Conservation (phyloP, 345 rosid genomes). For the Brassica cretica region DNA sequence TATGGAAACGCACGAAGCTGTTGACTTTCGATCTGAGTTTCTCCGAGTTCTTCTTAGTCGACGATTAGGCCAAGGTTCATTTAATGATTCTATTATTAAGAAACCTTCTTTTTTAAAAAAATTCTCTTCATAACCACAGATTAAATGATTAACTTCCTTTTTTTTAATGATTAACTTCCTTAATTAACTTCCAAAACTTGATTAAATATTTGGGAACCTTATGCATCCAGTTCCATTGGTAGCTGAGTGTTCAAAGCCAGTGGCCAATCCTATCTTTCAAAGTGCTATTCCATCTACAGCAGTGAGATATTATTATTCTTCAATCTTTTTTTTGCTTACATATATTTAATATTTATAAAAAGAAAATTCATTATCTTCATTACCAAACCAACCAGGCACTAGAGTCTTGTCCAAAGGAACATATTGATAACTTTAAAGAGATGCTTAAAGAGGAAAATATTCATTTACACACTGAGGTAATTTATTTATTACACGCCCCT, state of each 20-base stretch:
- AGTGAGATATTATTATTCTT: conserved; percentile 40
- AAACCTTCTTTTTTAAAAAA: background rate
- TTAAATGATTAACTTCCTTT: background rate
- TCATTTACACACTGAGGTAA: conserved; percentile 74
- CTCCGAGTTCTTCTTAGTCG: conserved; percentile 52
- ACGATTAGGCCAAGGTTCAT: conserved; percentile 50
- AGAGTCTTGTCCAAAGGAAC: conserved; percentile 70
- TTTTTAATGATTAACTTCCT: background rate
- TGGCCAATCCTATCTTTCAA: conserved; percentile 58
- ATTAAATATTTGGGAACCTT: background rate
- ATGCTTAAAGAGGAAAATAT: conserved; percentile 73
- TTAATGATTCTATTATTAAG: background rate
- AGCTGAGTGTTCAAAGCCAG: conserved; percentile 57
- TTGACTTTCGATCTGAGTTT: conserved; percentile 55
- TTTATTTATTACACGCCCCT: background rate
- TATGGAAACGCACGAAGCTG: conserved; percentile 39
- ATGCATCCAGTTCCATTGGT: conserved; percentile 51
- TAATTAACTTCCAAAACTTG: background rate
- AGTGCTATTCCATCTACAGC: conserved; percentile 49
- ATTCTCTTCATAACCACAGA: background rate
- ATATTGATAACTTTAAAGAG: conserved; percentile 53
- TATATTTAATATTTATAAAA: background rate
- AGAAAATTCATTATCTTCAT: background rate
- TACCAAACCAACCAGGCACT: conserved; percentile 56
- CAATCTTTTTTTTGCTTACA: background rate